Evolutionary conservation across 495 filamentous ascomycete species (phyloP), one percentile per base, ranked within the genome.

Genomic region (Massariosphaeria phaeospora): DNA sequence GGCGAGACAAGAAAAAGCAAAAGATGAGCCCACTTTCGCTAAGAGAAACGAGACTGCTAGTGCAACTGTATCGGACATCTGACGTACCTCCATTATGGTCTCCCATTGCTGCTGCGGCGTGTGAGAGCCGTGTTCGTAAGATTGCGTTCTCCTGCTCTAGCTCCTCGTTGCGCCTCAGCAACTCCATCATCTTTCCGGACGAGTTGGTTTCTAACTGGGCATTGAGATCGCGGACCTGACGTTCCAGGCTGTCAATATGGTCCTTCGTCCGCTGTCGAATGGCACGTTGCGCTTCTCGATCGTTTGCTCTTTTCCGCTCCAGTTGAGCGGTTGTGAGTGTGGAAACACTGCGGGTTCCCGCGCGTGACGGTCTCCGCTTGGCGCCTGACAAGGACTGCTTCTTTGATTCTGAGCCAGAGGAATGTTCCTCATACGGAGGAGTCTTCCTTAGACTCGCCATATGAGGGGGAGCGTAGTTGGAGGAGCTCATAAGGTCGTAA

Each of bases 211-310:
- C 75, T 21, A 66, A 68, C 39, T 71, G 72, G 31, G 67, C 64
- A 36, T 62, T 75, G 52, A 81, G 78, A 30, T 88, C 84, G 15
- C 76, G 78, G 34, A 93, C 79, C 42, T 82, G 79, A 44, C 75
- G 74, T 69, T 94, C 86, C 18, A 95, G 74, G 18, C 70, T 74
- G 47, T 90, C 86, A 56, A 94, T 93, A 62, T 89, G 84, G 48
- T 81, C 75, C 62, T 89, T 91, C 10, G 85, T 94, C 52, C 89
- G 77, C 61, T 88, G 84, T 13, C 89, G 78, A 52, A 94, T 95
- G 15, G 86, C 87, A 43, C 86, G 80, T 67, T 95, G 89, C 15
- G 89, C 89, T 69, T 91, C 86, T 34, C 89, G 80, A 66, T 95
- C 89, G 69, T 94, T 94, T 64, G 86, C 88, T 49, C 89, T 79